Evolutionary conservation across 2,329 filamentous ascomycete genomes (phyloP), one percentile per base, ranked within the genome.

Genomic region (Aspergillus fumigatus): DNA sequence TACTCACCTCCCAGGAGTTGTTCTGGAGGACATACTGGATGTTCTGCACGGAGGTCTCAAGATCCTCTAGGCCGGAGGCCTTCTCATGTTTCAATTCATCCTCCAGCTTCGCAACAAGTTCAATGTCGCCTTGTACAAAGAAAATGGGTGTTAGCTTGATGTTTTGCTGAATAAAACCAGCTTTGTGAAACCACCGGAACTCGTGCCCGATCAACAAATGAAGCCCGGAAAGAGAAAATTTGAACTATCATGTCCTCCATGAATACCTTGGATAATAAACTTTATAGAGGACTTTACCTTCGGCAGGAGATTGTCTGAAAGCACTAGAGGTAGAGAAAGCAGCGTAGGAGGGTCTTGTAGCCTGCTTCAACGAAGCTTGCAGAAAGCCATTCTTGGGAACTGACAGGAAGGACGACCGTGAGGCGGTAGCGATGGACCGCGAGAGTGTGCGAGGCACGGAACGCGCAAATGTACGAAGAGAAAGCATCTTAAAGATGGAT

Each of bases 1-100:
- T 14, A 50, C 68, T 53, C 72, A 94, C 82, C 82, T 93, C 82
- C 76, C 92, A 99, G 43, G 88, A 84, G 70, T 88, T 87, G 78
- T 90, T 93, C 71, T 93, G 86, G 50, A 97, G 78, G 78, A 94
- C 97, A 72, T 94, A 89, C 77, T 92, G 88, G 77, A 95, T 97
- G 73, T 94, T 90, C 78, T 91, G 88, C 74, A 97, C 84, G 73
- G 87, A 89, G 61, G 86, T 82, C 43, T 91, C 88, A 63, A 89
- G 77, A 62, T 89, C 84, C 68, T 90, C 85, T 59, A 84, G 81
- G 76, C 88, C 87, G 76, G 92, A 87, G 70, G 92, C 87, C 68
- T 86, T 84, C 82, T 97, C 94, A 70, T 96, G 86, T 73, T 86
- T 79, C 64, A 95, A 81, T 80, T 96, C 92, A 70, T 85, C 87